A percentile compares a stretch with the other conserved stretches of the same genome.
phyloP scores from a whole-genome alignment of 306 rosid species.

The Sindora glabra region DNA sequence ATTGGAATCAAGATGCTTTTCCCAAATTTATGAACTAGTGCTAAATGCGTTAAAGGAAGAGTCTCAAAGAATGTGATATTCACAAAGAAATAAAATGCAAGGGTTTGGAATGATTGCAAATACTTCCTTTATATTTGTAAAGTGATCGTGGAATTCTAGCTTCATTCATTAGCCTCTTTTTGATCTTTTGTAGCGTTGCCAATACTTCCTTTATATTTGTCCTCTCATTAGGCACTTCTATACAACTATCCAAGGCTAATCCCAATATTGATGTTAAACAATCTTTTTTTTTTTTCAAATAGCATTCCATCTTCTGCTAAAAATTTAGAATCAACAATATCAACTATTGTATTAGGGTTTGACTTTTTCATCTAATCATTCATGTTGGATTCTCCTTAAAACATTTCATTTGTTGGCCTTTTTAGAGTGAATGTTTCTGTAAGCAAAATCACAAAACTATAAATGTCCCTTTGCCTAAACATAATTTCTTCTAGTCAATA shows the following conservation, averaged over 20 bases:
- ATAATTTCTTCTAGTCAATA: neutral
- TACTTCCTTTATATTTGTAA: too few relatives aligned
- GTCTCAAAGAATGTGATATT: too few relatives aligned
- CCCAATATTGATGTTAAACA: neutral
- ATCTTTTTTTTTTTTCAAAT: neutral
- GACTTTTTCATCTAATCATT: neutral
- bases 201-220: neutral
- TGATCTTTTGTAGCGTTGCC: neutral
- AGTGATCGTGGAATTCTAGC: neutral
- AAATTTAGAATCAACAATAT: neutral
- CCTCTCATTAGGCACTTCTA: neutral
- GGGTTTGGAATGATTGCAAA: too few relatives aligned
- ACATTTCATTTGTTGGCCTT: constrained; percentile 3
- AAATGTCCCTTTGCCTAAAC: neutral
- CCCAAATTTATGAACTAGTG: too few relatives aligned
- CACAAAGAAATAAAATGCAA: too few relatives aligned
- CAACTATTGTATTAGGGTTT: neutral
- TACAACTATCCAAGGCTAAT: neutral
- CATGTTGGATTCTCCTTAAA: neutral
- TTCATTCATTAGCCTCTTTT: neutral
- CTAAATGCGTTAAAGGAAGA: too few relatives aligned
- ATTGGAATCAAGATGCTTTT: too few relatives aligned
- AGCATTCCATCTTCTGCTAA: neutral
- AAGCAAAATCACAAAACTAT: too few relatives aligned
- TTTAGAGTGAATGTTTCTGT: constrained; percentile 12